Base-by-base conservation (phyloP, 352 stramenopile species). In the Blastocystis sp. region DNA sequence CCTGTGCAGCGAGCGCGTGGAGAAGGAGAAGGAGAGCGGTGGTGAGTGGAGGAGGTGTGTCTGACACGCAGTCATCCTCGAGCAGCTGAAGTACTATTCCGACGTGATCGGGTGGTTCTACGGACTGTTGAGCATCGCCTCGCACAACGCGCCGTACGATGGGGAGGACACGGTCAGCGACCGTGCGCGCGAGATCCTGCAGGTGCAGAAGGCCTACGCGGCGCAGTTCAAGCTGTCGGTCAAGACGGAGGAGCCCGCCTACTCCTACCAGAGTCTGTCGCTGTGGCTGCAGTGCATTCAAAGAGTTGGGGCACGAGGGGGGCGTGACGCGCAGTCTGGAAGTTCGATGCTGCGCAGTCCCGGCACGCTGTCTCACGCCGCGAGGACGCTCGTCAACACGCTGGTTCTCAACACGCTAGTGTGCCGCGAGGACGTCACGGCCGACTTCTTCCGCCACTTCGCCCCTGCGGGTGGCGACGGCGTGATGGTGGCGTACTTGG, bases 241-340 rank as follows among this genome's bases (percentile, higher is more conserved):
- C 17, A 38, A 48, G 45, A 5, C n/a, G 14, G 28, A 52, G 11
- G 17, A 10, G 2, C 17, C 38, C 17, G 19, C 28, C 40, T 69
- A 67, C 48, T 59, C 48, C 21, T 69, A 84, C 60, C 52, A 34
- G 10, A 11, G 53, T n/a, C 23, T 84, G 7, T 52, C 52, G 21
- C 38, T 67, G 3, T 84, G 74, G 74, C 21, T 84, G 23, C 74
- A 84, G 74, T 84, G 74, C 41, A 69, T 84, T 70, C 74, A 84
- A 52, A 53, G 40, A 2, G 71, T 81, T 53, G 10, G 28, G 28
- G 28, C 28, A 34, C 48, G 48, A 7, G 48, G 5, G 5, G 14
- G 48, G 14, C 48, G 48, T 14, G 48, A 56, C 48, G 5, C 48
- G 0, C 14, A 7, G 48, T 17, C 5, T 14, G 48, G 14, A 14